phyloP scores from a whole-genome alignment of 257 asterid genomes.

The Solanum etuberosum region DNA sequence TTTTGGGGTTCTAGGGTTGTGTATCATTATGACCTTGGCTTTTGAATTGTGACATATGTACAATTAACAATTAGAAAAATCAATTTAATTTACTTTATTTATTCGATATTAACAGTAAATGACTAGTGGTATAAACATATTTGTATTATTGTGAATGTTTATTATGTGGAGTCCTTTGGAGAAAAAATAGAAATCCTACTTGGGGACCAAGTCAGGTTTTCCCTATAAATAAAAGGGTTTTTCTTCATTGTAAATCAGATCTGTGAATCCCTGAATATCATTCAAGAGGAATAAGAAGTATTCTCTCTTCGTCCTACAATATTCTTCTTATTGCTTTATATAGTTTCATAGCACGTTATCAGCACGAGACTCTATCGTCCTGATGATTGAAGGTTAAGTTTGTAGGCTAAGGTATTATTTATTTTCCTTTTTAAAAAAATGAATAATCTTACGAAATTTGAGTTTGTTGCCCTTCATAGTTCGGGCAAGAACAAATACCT shows the following conservation, averaged over 20 bases:
- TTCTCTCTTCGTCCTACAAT: too few species aligned
- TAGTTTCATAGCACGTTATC: too few species aligned
- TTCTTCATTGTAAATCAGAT: too few species aligned
- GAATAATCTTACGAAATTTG: neutral
- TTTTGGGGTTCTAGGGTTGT: too few species aligned
- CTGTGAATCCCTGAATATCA: neutral
- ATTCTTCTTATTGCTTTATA: neutral
- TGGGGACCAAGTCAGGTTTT: too few species aligned
- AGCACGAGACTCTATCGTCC: neutral
- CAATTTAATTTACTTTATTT: neutral
- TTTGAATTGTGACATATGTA: neutral
- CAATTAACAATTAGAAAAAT: neutral
- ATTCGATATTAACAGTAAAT: neutral
- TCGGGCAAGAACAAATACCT: neutral
- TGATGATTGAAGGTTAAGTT: neutral
- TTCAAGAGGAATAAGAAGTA: neutral
- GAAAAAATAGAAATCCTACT: neutral
- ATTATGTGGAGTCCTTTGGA: neutral
- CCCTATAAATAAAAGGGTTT: neutral
- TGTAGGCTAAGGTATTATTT: neutral
- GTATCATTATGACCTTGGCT: neutral
- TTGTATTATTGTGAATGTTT: neutral
- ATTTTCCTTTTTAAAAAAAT: too few species aligned
- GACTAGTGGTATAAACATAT: neutral
- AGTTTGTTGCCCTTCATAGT: neutral